Percentiles rank a stretch among this genome's conserved stretches.
Conservation (phyloP, 2,329 filamentous ascomycete species). For the Hypoxylon sp. region DNA sequence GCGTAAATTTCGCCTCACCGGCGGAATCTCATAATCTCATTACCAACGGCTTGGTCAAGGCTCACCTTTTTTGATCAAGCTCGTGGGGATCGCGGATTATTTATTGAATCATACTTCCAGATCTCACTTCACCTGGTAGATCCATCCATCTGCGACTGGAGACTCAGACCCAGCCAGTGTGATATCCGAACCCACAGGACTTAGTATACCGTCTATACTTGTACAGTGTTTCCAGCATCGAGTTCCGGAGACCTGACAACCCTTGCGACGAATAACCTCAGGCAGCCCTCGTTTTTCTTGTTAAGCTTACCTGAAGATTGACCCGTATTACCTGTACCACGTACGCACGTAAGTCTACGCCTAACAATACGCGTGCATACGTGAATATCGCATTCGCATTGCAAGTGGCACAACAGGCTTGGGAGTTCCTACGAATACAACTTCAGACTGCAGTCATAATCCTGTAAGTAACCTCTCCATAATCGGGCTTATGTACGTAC, state of each 20-base stretch:
- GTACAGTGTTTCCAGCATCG: background rate
- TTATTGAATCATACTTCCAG: conserved; percentile 24
- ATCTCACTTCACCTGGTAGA: conserved; percentile 3
- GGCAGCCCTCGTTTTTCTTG: background rate
- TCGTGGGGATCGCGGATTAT: conserved; percentile 19
- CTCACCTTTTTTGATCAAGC: conserved; percentile 25
- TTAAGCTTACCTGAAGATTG: conserved; percentile 10
- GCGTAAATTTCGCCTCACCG: conserved; percentile 23
- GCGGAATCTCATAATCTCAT: conserved; percentile 10
- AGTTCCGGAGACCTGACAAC: background rate
- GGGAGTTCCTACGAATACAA: conserved; percentile 23
- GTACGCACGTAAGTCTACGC: conserved; percentile 6
- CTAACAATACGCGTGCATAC: background rate
- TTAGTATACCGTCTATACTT: background rate
- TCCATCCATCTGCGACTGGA: background rate
- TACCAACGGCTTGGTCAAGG: conserved; percentile 30
- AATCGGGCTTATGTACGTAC: conserved; percentile 36
- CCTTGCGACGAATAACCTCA: background rate
- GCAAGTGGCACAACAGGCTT: conserved; percentile 29
- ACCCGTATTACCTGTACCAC: background rate
- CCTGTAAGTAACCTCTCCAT: conserved; percentile 32
- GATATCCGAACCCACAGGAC: conserved; percentile 3
- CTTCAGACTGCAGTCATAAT: conserved; percentile 37
- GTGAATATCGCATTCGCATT: background rate
- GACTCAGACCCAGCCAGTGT: conserved; percentile 19